Conservation (phyloP, 139 green algal species). For the Tetradesmus obliquus region DNA sequence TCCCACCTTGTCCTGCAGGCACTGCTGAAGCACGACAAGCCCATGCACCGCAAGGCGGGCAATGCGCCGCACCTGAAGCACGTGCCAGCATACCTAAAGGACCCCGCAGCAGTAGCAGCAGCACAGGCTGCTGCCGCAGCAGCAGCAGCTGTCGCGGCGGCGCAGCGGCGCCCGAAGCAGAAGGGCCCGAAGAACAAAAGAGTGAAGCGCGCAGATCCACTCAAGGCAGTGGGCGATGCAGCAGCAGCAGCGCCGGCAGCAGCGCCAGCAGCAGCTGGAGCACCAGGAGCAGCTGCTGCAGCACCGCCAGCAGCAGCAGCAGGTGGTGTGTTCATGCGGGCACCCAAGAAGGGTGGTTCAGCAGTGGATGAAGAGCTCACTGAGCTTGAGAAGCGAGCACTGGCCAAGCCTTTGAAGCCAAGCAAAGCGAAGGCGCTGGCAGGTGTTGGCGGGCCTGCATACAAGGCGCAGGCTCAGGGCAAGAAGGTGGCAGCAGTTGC, state of each 20-base stretch:
- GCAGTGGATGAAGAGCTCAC: conserved; percentile 42
- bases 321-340: conserved; percentile 50
- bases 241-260: not conserved
- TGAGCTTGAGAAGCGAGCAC: conserved; percentile 35
- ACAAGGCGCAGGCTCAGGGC: conserved; percentile 15
- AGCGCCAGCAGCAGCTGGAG: not conserved
- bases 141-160: conserved; percentile 5
- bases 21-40: conserved; percentile 89
- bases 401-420: conserved; percentile 38
- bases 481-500: conserved; percentile 5
- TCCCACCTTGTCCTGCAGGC: conserved; percentile 22
- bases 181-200: conserved; percentile 10
- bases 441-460: conserved; percentile 14
- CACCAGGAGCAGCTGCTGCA: conserved; percentile 3
- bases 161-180: conserved; percentile 26
- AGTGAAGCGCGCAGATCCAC: not conserved
- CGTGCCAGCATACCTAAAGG: conserved; percentile 82
- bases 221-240: not conserved
- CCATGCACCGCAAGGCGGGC: conserved; percentile 64
- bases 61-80: conserved; percentile 81
- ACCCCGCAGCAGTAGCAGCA: conserved; percentile 50
- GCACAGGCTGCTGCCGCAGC: not conserved
- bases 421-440: conserved; percentile 32
- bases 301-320: not conserved
- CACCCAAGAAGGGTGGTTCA: conserved; percentile 56